Evolutionary conservation across 2,329 filamentous ascomycete genomes (phyloP), one percentile per base, ranked within the genome.

Genomic region (Gyromitra esculenta): DNA sequence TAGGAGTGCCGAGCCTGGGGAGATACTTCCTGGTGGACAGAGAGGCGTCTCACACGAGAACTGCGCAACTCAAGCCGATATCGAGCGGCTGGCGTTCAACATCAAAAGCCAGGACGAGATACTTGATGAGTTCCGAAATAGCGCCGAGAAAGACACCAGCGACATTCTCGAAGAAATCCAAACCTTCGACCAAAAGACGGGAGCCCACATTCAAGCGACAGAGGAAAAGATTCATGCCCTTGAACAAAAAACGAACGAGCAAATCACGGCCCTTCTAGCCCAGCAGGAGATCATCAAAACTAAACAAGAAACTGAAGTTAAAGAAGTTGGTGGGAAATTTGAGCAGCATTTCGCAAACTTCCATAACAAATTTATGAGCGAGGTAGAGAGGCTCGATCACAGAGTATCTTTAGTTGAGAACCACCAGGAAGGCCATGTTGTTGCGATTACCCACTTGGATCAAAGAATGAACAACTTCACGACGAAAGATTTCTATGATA

Each of bases 401-500:
- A 76, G 37, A 21, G 25, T 76, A 35, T 41, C 35, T 11, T 66
- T 31, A 54, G 66, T 71, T 56, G 72, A 76, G 56, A 76, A 68
- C n/a, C 60, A 70, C 6, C 56, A 73, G 1, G 76, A 77, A 67
- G 43, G 64, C 11, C 66, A 74, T 45, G 21, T 69, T 18, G 25
- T 77, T 18, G 77, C 74, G 9, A 72, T 78, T 15, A 75, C 65
- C 65, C 77, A 78, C 39, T 60, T 68, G 31, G 77, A 78, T 54
- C 74, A 77, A 41, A 77, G 45, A 41, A 69, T 78, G 68, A 70
- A 63, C 25, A 68, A 64, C 45, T 77, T 73, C 15, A 77, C 77
- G 25, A 78, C 77, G 18, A 78, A 78, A 18, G 77, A 78, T 60
- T 78, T 78, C 60, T 77, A 77, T 31, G 77, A 78, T 31, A 56